A percentile compares a stretch with the other conserved stretches of the same genome.
These are phyloP conservation scores for Termitomyces sp. DNA, from an alignment of 768 basidiomycete species.

Conservation along the genomic window DNA sequence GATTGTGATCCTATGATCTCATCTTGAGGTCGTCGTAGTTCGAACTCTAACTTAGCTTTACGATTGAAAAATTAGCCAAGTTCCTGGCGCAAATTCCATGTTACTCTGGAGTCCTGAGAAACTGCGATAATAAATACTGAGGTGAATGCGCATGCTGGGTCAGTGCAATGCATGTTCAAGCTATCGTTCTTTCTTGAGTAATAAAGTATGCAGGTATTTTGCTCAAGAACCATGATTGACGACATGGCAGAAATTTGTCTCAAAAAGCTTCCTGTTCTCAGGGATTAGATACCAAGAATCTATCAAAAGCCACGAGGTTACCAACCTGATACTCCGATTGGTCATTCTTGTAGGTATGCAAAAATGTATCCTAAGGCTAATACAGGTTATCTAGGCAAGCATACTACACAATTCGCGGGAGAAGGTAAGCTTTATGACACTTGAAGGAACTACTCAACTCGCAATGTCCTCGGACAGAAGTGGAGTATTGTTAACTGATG, in stretches of 20 bases:
- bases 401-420: slow-evolving; percentile 9
- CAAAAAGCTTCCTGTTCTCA: background rate
- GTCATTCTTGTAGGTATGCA: too few species aligned
- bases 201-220: background rate
- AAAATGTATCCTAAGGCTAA: background rate
- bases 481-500: background rate
- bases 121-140: background rate
- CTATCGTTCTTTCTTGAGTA: too few species aligned
- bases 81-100: background rate
- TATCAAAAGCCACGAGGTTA: slow-evolving; percentile 3
- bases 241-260: background rate
- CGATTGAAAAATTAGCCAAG: background rate
- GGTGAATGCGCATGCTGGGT: too few species aligned
- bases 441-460: slow-evolving; percentile 1
- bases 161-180: background rate
- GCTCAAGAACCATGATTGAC: background rate
- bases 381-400: background rate
- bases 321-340: slow-evolving; percentile 1
- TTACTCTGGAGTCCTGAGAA: background rate
- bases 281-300: background rate
- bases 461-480: slow-evolving; percentile 4
- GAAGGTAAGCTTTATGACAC: slow-evolving; percentile 4
- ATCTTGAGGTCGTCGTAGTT: background rate
- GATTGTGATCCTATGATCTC: background rate
- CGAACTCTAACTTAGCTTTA: background rate